phyloP scores from a whole-genome alignment of 805 yeast species.

The Sugiyamaella qingdaonensis region DNA sequence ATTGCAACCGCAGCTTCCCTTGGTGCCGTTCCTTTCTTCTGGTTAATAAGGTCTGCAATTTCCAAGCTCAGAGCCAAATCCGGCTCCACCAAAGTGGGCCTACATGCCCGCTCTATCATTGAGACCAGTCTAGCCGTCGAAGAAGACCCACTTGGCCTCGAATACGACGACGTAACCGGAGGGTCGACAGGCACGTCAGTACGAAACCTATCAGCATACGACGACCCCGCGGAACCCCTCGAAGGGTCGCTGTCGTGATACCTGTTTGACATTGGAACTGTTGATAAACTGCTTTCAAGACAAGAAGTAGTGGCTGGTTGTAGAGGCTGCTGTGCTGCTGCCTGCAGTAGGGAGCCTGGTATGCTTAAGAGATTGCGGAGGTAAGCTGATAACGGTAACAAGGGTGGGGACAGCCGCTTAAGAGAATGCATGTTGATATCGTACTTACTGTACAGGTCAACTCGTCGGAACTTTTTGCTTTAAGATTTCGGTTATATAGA shows the following conservation, averaged over 20 bases:
- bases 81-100: conserved; percentile 78
- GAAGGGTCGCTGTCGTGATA: conserved; percentile 5
- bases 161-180: conserved; percentile 3
- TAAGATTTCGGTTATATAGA: background rate
- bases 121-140: conserved; percentile 21
- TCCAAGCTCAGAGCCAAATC: conserved; percentile 84
- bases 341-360: too few relatives aligned
- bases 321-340: background rate
- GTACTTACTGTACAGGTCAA: too few relatives aligned
- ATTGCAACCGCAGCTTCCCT: conserved; percentile 88
- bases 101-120: conserved; percentile 69
- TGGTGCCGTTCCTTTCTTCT: conserved; percentile 78
- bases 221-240: conserved; percentile 11
- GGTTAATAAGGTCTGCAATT: conserved; percentile 89
- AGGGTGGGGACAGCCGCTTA: background rate
- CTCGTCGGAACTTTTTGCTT: background rate
- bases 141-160: conserved; percentile 11
- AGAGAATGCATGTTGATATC: background rate
- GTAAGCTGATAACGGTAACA: background rate
- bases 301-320: background rate
- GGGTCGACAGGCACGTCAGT: conserved; percentile 19
- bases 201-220: conserved; percentile 32
- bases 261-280: conserved; percentile 3
- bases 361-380: too few relatives aligned
- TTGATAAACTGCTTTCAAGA: background rate